Evolutionary conservation across 768 basidiomycete species (phyloP), one percentile per base, ranked within the genome.

Genomic region (Gymnopilus junonius): DNA sequence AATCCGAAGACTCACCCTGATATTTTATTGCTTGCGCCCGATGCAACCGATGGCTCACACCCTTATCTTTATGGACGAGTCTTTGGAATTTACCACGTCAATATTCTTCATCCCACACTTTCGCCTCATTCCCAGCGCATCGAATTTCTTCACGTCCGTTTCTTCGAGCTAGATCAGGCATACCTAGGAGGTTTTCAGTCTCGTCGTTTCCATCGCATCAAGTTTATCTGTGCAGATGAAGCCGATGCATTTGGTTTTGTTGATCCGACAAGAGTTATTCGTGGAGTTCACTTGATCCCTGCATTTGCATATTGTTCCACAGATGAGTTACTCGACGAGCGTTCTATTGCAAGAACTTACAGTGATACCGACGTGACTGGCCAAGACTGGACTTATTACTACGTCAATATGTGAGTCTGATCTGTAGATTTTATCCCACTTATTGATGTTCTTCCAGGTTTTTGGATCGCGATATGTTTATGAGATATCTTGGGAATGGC

Each of bases 61-160:
- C 72, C 70, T 1, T 74, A 66, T 37, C 68, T 63, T 63, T 74
- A 72, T 37, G 71, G 62, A 4, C 39, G 63, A 2, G 50, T 74
- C 5, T 58, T 74, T 15, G 67, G 70, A 1, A 64, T 74, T 21
- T 74, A 72, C 42, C 71, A 74, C 27, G 62, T 63, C 14, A 54
- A 65, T 42, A 39, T 57, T 32, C 14, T 42, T 7, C 39, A 55
- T 29, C 51, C 58, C 43, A 12, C 17, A 4, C 25, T 50, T 27
- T 31, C 25, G 17, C 17, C 27, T 17, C 29, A 50, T 15, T 11
- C 27, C 15, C 48, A 31, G 8, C 15, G 48, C 4, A 50, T 50
- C 14, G 48, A 50, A 29, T 17, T 50, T 7, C 48, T 50, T 17
- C 14, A 27, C 15, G 62, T 69, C 17, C 55, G 65, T 2, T 61